These are phyloP conservation scores for Yamadazyma pseudoaaseri DNA, from an alignment of 1,139 yeast species.

Conservation along the genomic window DNA sequence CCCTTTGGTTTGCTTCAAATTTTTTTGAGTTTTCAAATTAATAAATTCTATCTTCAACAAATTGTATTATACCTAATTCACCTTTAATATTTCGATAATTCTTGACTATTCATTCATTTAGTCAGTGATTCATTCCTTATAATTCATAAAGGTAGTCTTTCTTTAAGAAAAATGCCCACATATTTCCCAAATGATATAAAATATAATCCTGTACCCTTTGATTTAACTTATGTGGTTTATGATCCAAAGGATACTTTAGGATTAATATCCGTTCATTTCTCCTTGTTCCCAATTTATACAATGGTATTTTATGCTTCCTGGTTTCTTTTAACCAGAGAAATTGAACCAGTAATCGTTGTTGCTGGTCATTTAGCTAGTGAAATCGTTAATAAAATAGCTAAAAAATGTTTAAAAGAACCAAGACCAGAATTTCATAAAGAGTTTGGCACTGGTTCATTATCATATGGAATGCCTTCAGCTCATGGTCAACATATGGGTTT, in stretches of 20 bases:
- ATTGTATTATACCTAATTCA: not conserved
- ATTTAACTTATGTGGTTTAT: conserved; percentile 77
- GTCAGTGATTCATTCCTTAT: not conserved
- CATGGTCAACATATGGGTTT: conserved; percentile 96
- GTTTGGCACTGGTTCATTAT: conserved; percentile 48
- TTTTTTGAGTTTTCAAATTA: not conserved
- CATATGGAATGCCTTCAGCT: conserved; percentile 97
- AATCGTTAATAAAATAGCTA: conserved; percentile 64
- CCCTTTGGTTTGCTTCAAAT: not conserved
- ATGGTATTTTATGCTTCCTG: conserved; percentile 81
- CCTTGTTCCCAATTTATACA: conserved; percentile 80
- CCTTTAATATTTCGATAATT: no score
- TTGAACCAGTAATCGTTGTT: conserved; percentile 80
- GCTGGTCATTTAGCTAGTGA: conserved; percentile 87
- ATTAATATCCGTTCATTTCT: conserved; percentile 62
- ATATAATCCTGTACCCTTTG: conserved; percentile 50
- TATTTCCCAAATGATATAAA: conserved; percentile 19
- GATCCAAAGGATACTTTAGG: conserved; percentile 67
- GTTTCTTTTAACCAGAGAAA: conserved; percentile 78
- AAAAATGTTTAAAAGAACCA: conserved; percentile 63
- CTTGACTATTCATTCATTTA: not conserved
- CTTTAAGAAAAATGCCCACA: conserved; percentile 18
- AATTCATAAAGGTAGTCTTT: not conserved
- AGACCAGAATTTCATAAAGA: conserved; percentile 67
- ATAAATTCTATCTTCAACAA: not conserved